Evolutionary conservation across 2,329 filamentous ascomycete genomes (phyloP), one percentile per base, ranked within the genome.

Genomic region (Celoporthe dispersa): DNA sequence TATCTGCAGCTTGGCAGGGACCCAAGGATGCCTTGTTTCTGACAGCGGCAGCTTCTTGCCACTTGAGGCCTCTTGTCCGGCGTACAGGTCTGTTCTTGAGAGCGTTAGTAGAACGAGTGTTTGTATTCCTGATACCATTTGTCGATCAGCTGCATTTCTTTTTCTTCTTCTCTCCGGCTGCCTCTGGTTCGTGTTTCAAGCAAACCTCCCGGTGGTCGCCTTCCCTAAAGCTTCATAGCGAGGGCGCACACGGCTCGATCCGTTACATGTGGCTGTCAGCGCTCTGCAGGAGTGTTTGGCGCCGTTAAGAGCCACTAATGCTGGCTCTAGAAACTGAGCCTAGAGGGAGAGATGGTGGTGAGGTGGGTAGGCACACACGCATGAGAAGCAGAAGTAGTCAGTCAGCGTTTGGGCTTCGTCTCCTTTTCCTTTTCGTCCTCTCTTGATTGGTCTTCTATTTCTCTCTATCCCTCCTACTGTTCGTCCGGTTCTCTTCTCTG

Each of bases 11-110:
- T 48, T 28, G 22, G 16, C 39, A 31, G 19, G 62, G 41, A 2
- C 39, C 41, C 61, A 63, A 16, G 41, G n/a, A 51, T 64, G 62
- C 25, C 14, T 22, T 64, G 25, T 22, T 39, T 44, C 28, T 51
- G 41, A 22, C 14, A 25, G 60, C 28, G 25, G 62, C 41, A 44
- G 28, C 25, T 64, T 64, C 19, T 64, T 41, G 60, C 60, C 37
- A 31, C 60, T 39, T 63, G 60, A 63, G 60, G 60, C 60, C 60
- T 63, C 60, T 63, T 39, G 62, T 48, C 57, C 57, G 19, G 57
- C 25, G 16, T 31, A 28, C 14, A 48, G 16, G 61, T 19, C 25
- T 64, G 19, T 14, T 51, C 62, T 9, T 35, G 55, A 35, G 53
- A 31, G 25, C 19, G 41, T 44, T 19, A 48, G 44, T 48, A 7